Percentiles rank a stretch among this genome's conserved stretches.
Evolutionary conservation across 2,329 filamentous ascomycete species (phyloP).

Genomic region (Penicillium sumatraense): DNA sequence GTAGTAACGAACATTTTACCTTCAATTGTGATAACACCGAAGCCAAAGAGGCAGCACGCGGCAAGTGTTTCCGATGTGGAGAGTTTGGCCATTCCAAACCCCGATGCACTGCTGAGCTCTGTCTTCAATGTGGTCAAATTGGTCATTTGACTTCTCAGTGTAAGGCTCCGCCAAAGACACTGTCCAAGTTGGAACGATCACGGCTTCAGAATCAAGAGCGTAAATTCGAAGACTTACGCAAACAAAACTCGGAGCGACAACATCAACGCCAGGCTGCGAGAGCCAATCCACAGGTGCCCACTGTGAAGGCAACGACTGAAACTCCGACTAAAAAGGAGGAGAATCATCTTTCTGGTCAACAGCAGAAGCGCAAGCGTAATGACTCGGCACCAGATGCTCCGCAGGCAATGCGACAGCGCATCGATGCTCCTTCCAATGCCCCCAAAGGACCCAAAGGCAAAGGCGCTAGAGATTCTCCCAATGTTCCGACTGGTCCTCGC

Average conservation of each 20-base stretch:
- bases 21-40: constrained; percentile 51
- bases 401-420: constrained; percentile 34
- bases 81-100: constrained; percentile 41
- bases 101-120: constrained; percentile 47
- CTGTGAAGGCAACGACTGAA: constrained; percentile 36
- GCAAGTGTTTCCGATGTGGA: constrained; percentile 50
- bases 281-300: constrained; percentile 51
- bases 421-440: constrained; percentile 29
- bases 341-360: constrained; percentile 10
- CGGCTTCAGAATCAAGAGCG: constrained; percentile 44
- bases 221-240: constrained; percentile 37
- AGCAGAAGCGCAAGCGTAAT: constrained; percentile 40
- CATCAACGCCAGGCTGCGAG: constrained; percentile 48
- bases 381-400: constrained; percentile 29
- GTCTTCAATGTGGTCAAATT: constrained; percentile 49
- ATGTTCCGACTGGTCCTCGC: constrained; percentile 1
- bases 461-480: constrained; percentile 2
- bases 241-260: constrained; percentile 42
- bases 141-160: constrained; percentile 47
- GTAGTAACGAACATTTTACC: constrained; percentile 50
- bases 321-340: constrained; percentile 17
- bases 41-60: constrained; percentile 42
- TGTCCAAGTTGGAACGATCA: constrained; percentile 43
- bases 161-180: constrained; percentile 29
- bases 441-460: constrained; percentile 25